These are phyloP conservation scores for Tulasnella sp. DNA, from an alignment of 768 basidiomycete genomes.

Conservation along the genomic window DNA sequence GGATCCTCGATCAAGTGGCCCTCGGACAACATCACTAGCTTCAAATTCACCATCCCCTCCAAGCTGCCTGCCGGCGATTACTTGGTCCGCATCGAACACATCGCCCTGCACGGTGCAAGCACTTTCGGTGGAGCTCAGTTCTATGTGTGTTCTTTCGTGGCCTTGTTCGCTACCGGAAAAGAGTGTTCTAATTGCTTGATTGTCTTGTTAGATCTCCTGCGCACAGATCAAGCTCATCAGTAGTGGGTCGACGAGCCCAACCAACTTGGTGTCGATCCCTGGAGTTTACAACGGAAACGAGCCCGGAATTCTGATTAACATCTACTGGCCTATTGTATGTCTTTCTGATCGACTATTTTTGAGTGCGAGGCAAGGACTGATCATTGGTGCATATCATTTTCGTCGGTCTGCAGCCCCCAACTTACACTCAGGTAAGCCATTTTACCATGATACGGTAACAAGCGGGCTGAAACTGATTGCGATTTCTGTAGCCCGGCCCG, in stretches of 20 bases:
- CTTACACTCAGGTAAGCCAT: not conserved
- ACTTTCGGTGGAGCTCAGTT: conserved; percentile 6
- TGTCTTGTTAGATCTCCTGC: not conserved
- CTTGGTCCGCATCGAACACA: conserved; percentile 23
- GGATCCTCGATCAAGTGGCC: conserved; percentile 1
- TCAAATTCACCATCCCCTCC: not conserved
- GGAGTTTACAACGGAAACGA: conserved; percentile 10
- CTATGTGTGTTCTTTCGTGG: not conserved
- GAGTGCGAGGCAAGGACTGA: not conserved
- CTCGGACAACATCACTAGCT: not conserved
- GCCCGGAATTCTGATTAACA: not conserved
- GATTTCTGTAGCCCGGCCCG: not conserved
- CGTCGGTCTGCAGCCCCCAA: not conserved
- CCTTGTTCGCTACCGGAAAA: too few relatives aligned
- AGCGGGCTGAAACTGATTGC: not conserved
- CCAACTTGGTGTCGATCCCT: not conserved
- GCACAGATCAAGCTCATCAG: not conserved
- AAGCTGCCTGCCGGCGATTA: not conserved
- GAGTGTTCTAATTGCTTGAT: too few relatives aligned
- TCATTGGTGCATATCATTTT: not conserved
- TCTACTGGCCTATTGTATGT: not conserved
- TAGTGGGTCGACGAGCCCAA: not conserved
- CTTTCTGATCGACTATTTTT: not conserved
- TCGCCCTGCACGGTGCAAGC: conserved; percentile 10
- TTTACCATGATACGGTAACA: not conserved